Evolutionary conservation across 352 stramenopile species (phyloP), one percentile per base, ranked within the genome.

Genomic region (Phytophthora constricta): DNA sequence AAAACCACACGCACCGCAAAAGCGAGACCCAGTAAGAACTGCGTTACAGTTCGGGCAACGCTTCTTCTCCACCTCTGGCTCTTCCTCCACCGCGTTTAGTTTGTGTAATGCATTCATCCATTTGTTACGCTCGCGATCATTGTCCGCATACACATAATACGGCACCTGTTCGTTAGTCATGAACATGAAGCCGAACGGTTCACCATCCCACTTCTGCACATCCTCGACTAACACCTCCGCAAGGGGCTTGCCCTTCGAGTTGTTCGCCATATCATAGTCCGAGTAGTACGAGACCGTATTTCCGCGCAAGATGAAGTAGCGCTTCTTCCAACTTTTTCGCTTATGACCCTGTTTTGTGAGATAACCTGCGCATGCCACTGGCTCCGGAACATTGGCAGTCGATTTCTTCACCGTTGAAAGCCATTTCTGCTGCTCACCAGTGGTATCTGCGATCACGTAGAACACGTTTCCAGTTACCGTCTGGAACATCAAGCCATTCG

Each of bases 261-360:
- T 91, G 56, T 94, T 94, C 8, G 89, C 86, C 58, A 91, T 88
- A 59, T 96, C 89, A 62, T 93, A 96, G 70, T 96, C 89, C 27
- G 86, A 84, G 57, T 87, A 96, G 62, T 96, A 96, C 34, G 86
- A 74, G 41, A 96, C 81, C 7, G 77, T 65, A 45, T 74, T 83
- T 27, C 89, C 89, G 27, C 89, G 89, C 33, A 96, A 59, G 53
- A 96, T 91, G 51, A 96, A 96, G 62, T 96, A 96, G 0, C 89
- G 86, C 60, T 96, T 96, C 66, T 96, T 96, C 89, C 89, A 96
- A 64, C 87, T 96, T 71, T 96, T 96, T 1, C 89, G 86, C 66
- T 96, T 96, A 70, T 96, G 89, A 23, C 89, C 89, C 74, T 96
- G 89, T 64, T 96, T 96, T 23, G 87, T 96, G 20, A 96, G 65